A percentile compares a stretch with the other conserved stretches of the same genome.
These are phyloP conservation scores for Alternaria incomplexa DNA, from an alignment of 2,329 filamentous ascomycete species.

Conservation along the genomic window DNA sequence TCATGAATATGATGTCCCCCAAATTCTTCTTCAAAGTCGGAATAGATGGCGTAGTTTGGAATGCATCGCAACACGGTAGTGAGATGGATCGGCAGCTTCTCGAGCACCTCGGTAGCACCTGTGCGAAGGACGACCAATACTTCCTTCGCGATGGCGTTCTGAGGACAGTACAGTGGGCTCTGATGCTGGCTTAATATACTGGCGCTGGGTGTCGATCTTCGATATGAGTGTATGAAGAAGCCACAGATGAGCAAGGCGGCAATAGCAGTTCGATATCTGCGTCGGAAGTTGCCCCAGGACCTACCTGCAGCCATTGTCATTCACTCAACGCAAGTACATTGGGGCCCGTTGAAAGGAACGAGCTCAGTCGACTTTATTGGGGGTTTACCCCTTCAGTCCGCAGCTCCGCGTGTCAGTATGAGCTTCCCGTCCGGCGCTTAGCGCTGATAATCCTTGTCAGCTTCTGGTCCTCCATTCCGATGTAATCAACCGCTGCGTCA, in stretches of 20 bases:
- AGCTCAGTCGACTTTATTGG: background rate
- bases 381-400: background rate
- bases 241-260: background rate
- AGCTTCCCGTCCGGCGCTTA: background rate
- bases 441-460: background rate
- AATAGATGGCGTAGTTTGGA: constrained; percentile 41
- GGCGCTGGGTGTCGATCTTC: background rate
- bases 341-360: background rate
- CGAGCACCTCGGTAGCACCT: constrained; percentile 60
- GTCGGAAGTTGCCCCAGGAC: background rate
- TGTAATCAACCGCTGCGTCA: background rate
- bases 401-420: background rate
- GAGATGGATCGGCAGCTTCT: constrained; percentile 57
- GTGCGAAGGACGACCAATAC: constrained; percentile 62
- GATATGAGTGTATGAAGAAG: constrained; percentile 4
- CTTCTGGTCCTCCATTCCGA: background rate
- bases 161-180: background rate
- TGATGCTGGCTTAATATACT: background rate
- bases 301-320: background rate
- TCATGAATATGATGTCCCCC: constrained; percentile 34
- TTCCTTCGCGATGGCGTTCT: constrained; percentile 35
- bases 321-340: background rate
- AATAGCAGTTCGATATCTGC: background rate
- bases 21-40: constrained; percentile 39
- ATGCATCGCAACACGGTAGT: constrained; percentile 43